These are phyloP conservation scores for Boehmeria nivea DNA, from an alignment of 306 rosid genomes.

Conservation along the genomic window DNA sequence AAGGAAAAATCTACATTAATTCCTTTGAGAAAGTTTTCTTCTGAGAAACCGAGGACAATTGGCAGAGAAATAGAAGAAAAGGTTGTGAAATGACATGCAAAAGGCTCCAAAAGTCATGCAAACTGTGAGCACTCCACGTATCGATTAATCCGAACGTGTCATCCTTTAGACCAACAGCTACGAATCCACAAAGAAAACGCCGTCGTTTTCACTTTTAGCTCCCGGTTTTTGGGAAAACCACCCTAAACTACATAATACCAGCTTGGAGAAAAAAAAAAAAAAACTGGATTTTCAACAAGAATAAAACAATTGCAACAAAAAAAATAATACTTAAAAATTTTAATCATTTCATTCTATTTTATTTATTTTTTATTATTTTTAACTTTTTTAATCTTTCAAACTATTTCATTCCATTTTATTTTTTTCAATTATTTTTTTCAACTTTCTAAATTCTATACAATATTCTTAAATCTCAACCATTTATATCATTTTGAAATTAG, in stretches of 20 bases:
- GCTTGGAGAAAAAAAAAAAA: too few relatives aligned
- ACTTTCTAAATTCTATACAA: too few relatives aligned
- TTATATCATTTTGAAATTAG: too few relatives aligned
- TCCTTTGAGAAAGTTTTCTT: not conserved
- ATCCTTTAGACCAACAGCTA: not conserved
- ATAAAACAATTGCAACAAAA: too few relatives aligned
- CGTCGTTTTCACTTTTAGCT: not conserved
- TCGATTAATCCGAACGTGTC: not conserved
- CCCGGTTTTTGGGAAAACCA: slow-evolving; percentile 1
- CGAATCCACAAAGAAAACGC: not conserved
- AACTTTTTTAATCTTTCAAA: too few relatives aligned
- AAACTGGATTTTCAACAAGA: too few relatives aligned
- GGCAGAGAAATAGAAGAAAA: not conserved
- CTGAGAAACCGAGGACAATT: slow-evolving; percentile 17
- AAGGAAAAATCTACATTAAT: not conserved
- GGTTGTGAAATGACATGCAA: slow-evolving; percentile 22
- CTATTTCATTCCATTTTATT: too few relatives aligned
- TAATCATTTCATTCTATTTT: too few relatives aligned
- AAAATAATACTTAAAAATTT: too few relatives aligned
- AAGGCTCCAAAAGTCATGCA: slow-evolving; percentile 15
- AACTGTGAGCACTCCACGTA: slow-evolving; percentile 19
- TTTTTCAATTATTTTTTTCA: too few relatives aligned
- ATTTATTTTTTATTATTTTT: too few relatives aligned
- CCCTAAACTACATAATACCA: not conserved
- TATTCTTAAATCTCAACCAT: too few relatives aligned